phyloP scores from a whole-genome alignment of 192 early-diverging fungal genomes.

The Oehlia diaphana region DNA sequence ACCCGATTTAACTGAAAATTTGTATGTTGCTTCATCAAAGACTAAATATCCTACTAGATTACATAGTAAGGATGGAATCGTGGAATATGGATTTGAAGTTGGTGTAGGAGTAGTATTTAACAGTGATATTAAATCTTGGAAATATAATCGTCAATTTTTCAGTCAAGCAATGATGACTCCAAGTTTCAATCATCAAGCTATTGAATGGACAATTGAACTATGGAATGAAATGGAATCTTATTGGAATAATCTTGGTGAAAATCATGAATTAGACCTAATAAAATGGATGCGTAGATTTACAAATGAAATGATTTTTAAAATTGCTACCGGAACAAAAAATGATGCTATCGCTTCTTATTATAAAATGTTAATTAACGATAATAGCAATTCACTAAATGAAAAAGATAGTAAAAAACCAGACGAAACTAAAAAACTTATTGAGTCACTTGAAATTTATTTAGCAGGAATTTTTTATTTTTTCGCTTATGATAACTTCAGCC shows the following conservation, averaged over 20 bases:
- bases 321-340: not conserved
- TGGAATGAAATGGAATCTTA: not conserved
- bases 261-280: not conserved
- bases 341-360: not conserved
- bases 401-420: too few relatives aligned
- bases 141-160: constrained; percentile 10
- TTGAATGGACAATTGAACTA: not conserved
- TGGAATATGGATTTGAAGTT: not conserved
- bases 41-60: not conserved
- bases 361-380: not conserved
- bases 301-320: not conserved
- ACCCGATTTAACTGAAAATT: not conserved
- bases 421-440: not conserved
- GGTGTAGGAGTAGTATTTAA: not conserved
- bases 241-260: not conserved
- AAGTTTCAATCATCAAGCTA: not conserved
- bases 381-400: not conserved
- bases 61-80: not conserved
- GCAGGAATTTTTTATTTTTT: not conserved
- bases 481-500: not conserved
- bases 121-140: not conserved
- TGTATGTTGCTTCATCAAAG: not conserved
- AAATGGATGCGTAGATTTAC: not conserved
- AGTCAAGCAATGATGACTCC: not conserved
- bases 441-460: not conserved